Evolutionary conservation across 1,284 basidiomycete species (phyloP), one percentile per base, ranked within the genome.

Genomic region (Malassezia nana): DNA sequence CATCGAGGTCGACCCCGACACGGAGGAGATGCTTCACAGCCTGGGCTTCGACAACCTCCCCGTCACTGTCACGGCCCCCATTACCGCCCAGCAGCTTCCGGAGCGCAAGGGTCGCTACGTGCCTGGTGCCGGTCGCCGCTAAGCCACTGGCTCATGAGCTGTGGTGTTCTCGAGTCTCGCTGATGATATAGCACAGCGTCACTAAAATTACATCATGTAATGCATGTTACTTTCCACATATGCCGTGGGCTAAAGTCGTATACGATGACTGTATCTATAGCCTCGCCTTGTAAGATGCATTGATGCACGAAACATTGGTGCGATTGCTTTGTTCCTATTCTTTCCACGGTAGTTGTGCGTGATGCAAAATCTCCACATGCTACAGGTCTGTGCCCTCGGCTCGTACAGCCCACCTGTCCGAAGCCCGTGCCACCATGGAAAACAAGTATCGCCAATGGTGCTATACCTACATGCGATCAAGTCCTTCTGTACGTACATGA

Each of bases 1-100:
- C 42, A 64, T 74, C 58, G 71, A 74, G 65, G 65, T 74, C 46
- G 71, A 74, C 69, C 66, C 70, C 47, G 71, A 74, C 67, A 74
- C 71, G 59, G 72, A 74, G 64, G 71, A 70, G 54, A 70, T 74
- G 66, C 62, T 74, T 50, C 63, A 59, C 49, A 61, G 58, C 50
- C 58, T 69, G 51, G 71, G 71, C 55, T 72, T 74, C 57, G 71
- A 72, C 68, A 62, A 59, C 51, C 62, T 74, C 33, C 69, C 71
- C 47, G 69, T 74, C 56, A 65, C 55, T 51, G 71, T 74, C 53
- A 60, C 67, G 28, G 69, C 65, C 41, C 68, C 71, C 43, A 63
- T 74, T 57, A 63, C 68, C 38, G 58, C 65, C 46, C 60, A 60
- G 63, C 66, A 69, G 59, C 63, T 63, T 44, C 64, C 66, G 33